Base-by-base conservation (phyloP, 2,329 filamentous ascomycete species). In the Venturia oleaginea region DNA sequence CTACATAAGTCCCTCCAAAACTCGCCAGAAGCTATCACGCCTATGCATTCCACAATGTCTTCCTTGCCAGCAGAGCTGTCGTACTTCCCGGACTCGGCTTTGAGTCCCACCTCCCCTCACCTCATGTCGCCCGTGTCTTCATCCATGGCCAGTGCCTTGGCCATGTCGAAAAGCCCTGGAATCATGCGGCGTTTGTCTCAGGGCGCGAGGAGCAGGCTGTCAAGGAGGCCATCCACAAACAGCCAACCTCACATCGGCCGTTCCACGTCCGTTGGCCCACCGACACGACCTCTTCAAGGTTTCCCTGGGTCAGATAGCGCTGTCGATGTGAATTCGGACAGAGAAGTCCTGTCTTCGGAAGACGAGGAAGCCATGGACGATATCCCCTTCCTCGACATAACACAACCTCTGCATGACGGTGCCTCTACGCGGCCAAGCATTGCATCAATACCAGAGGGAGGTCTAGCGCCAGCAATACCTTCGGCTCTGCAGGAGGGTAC, bases 141-240 rank as follows among this genome's bases (percentile, higher is more conserved):
- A 69, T 86, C 88, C 6, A 83, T 90, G 71, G 84, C 83, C 59
- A 86, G 90, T 66, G 81, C 82, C 62, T 72, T 85, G 65, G 77
- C 79, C 30, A 75, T 80, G 60, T 82, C 80, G 71, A 84, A 86
- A 70, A 84, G 83, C 42, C 83, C 87, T 3, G 83, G 83, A 61
- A 76, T 97, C 65, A 95, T 97, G 69, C 86, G 94, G 67, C 85
- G 92, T 67, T 79, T 97, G 27, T 97, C 94, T 38, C 90, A 89
- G 70, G 86, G 88, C 67, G 91, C 92, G 6, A 86, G 85, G 59
- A 87, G 85, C 75, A 87, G 82, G 77, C 88, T 80, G 46, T 83
- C 87, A 66, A 86, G 92, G 67, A 87, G 89, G 67, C 95, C 90
- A 2, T 87, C 87, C 0, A 84, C 89, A 55, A 84, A 89, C 24